Base-by-base conservation (phyloP, 2,329 filamentous ascomycete genomes). In the Graphiopsis chlorocephala region DNA sequence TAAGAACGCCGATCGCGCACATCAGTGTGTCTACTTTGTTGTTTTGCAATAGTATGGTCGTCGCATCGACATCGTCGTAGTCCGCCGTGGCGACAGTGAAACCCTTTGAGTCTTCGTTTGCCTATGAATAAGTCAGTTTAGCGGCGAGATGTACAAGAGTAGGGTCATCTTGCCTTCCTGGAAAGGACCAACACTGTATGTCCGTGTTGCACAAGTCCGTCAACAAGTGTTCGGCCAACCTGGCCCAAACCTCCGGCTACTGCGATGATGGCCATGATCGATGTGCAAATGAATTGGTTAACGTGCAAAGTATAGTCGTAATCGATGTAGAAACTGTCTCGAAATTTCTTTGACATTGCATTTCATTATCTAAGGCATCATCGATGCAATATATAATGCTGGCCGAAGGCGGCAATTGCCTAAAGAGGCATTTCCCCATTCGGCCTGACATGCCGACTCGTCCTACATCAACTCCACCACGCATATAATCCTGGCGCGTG, bases 201-300 rank as follows among this genome's bases (percentile, higher is more conserved):
- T 53, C 61, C 63, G 38, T 64, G 53, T 48, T 64, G 56, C 15
- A 33, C 57, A n/a, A 70, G 61, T 10, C 61, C 68, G 12, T 67
- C 66, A 4, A 69, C 58, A 35, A 71, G 55, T 2, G 65, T 66
- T 38, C 62, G 65, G 25, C 69, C 69, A 11, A 70, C 38, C 17
- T 61, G 65, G n/a, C 67, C 69, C 63, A 61, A 64, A 17, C 69
- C 69, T 5, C 69, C 69, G 23, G 69, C 69, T 38, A 70, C 63
- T 20, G 69, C 69, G 28, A 70, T 64, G 53, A 64, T 69, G 29
- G 61, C 62, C 69, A 71, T 71, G 29, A 29, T 35, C 4, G 38
- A 17, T 29, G 48, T 2, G 15, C 6, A 29, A 11, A 3, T 29
- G 10, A 29, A 11, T 11, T 29, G 10, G 10, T 31, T 28, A 4